Percentiles rank a stretch among this genome's conserved stretches.
These are phyloP conservation scores for Aurantiochytrium sp. DNA, from an alignment of 108 stramenopile species.

Conservation along the genomic window DNA sequence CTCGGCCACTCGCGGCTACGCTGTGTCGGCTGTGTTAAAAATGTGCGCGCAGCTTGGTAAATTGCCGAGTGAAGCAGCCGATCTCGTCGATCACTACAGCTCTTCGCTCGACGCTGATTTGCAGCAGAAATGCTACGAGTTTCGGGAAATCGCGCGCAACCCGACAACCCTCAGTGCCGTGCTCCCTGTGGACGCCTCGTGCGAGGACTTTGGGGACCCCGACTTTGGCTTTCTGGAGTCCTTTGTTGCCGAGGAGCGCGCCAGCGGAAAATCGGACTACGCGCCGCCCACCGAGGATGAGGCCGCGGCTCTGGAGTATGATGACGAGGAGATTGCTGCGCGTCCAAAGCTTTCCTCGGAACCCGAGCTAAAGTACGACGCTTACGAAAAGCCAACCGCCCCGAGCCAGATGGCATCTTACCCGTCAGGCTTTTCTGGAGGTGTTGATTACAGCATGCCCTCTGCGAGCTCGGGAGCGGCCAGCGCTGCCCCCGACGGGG, in stretches of 20 bases:
- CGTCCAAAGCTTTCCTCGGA: constrained; percentile 31
- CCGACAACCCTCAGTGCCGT: constrained; percentile 63
- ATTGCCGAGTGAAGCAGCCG: constrained; percentile 70
- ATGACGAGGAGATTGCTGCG: constrained; percentile 32
- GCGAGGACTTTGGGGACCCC: constrained; percentile 66
- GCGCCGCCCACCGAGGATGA: constrained; percentile 33
- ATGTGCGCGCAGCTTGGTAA: constrained; percentile 83
- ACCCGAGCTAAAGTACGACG: constrained; percentile 72
- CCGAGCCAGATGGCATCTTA: constrained; percentile 29
- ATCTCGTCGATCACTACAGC: constrained; percentile 73
- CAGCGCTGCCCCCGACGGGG: not conserved
- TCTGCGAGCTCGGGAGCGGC: not conserved
- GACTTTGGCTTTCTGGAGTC: constrained; percentile 83
- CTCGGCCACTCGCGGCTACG: constrained; percentile 61
- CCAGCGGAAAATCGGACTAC: constrained; percentile 76
- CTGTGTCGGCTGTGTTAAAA: constrained; percentile 82
- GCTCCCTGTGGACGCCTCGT: constrained; percentile 86
- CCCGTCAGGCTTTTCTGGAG: constrained; percentile 23
- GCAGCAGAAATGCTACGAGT: constrained; percentile 84
- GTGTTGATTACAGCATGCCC: not conserved
- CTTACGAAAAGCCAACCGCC: constrained; percentile 76
- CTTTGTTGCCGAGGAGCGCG: constrained; percentile 68
- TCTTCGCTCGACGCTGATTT: constrained; percentile 74
- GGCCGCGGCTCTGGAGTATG: constrained; percentile 77
- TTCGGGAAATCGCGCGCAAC: constrained; percentile 61